Conservation (phyloP, 352 stramenopile species). For the Thalassiosira oceanica region DNA sequence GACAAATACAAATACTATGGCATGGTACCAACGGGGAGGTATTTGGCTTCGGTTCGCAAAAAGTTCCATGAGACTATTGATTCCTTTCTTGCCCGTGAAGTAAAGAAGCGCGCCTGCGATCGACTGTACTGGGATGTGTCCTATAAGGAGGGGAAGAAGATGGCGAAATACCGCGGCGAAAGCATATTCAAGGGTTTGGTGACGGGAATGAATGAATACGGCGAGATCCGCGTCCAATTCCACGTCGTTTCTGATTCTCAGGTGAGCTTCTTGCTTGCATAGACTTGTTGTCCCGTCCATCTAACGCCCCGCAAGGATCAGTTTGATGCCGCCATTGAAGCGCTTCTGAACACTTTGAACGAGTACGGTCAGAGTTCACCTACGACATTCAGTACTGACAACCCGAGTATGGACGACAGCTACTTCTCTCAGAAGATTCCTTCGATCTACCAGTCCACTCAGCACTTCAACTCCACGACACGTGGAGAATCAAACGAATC, state of each 20-base stretch:
- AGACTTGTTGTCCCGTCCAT: too few species aligned
- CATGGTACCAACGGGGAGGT: slow-evolving; percentile 35
- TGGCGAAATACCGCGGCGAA: slow-evolving; percentile 27
- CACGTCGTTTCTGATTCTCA: slow-evolving; percentile 34
- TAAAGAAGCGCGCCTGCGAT: slow-evolving; percentile 41
- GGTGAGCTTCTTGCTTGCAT: too few species aligned
- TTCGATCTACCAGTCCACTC: too few species aligned
- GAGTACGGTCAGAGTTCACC: too few species aligned
- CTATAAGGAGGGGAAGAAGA: slow-evolving; percentile 47
- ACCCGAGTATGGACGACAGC: too few species aligned
- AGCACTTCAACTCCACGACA: too few species aligned
- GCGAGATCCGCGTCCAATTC: slow-evolving; percentile 49
- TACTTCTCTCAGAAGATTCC: too few species aligned
- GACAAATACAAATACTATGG: slow-evolving; percentile 38
- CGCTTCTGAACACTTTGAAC: too few species aligned
- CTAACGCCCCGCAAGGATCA: too few species aligned
- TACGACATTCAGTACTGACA: too few species aligned
- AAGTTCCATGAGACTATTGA: slow-evolving; percentile 14
- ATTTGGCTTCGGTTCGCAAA: slow-evolving; percentile 36
- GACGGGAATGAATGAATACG: slow-evolving; percentile 42
- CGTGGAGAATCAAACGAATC: too few species aligned
- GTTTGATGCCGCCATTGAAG: too few species aligned
- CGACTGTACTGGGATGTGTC: slow-evolving; percentile 41
- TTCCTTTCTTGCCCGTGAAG: slow-evolving; percentile 24
- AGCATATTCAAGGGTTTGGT: slow-evolving; percentile 39